A percentile compares a stretch with the other conserved stretches of the same genome.
phyloP scores from a whole-genome alignment of 305 asterid species.

The Lippia alba region DNA sequence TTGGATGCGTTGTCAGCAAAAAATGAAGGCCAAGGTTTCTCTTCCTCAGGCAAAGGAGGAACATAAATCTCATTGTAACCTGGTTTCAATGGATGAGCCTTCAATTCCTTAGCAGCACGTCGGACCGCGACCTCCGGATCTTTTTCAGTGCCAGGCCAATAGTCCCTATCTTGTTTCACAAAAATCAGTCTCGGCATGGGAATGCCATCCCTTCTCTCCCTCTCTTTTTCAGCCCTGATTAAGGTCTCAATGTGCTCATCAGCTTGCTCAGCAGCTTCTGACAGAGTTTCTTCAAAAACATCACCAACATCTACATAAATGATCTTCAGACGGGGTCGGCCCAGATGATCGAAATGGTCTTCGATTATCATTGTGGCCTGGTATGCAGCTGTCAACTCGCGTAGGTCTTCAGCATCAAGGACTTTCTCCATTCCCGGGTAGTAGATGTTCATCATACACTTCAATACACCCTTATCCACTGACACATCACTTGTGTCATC shows the following conservation, averaged over 20 bases:
- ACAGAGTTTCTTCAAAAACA: neutral
- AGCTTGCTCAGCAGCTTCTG: neutral
- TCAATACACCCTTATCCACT: neutral
- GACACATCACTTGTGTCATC: neutral
- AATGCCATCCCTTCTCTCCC: too few species aligned
- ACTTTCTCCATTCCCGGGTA: neutral
- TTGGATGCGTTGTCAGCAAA: neutral
- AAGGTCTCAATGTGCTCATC: too few species aligned
- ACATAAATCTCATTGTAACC: neutral
- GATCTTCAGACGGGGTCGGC: neutral
- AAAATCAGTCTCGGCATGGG: neutral
- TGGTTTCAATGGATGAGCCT: neutral
- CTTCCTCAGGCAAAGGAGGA: neutral
- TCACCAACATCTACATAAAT: neutral
- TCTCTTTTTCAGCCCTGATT: neutral
- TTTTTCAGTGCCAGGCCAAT: constrained; percentile 4
- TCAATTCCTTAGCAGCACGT: neutral
- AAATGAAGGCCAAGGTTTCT: neutral
- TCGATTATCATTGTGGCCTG: neutral
- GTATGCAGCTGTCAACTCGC: neutral
- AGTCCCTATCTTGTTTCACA: neutral
- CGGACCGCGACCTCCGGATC: neutral
- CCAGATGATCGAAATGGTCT: neutral
- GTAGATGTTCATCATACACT: constrained; percentile 7
- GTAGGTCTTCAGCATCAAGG: neutral